phyloP scores from a whole-genome alignment of 305 asterid species.

The Plantago coronopus region DNA sequence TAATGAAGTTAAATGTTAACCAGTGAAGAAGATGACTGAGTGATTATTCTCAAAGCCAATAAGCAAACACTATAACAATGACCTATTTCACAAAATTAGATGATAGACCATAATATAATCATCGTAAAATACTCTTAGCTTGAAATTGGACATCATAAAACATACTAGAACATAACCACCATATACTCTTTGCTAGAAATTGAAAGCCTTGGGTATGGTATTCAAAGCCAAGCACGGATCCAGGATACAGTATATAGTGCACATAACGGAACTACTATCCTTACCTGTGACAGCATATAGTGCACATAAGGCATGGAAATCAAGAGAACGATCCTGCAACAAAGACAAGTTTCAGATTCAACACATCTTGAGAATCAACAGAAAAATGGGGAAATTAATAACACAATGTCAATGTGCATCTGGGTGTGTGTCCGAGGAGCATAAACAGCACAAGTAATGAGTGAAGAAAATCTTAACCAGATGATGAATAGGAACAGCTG shows the following conservation, averaged over 20 bases:
- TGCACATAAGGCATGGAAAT: slow-evolving; percentile 69
- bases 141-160: not conserved
- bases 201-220: not conserved
- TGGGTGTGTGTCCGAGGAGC: slow-evolving; percentile 2
- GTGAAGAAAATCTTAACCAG: slow-evolving; percentile 53
- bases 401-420: too few relatives aligned
- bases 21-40: slow-evolving; percentile 24
- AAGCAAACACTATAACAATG: not conserved
- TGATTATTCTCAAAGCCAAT: slow-evolving; percentile 19
- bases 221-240: not conserved
- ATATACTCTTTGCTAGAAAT: too few relatives aligned
- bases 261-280: slow-evolving; percentile 36
- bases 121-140: not conserved
- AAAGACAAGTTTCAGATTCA: not conserved
- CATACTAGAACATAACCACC: too few relatives aligned
- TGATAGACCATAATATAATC: not conserved
- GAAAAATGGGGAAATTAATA: not conserved
- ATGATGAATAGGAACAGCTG: slow-evolving; percentile 89
- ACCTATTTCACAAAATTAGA: not conserved
- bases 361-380: slow-evolving; percentile 15
- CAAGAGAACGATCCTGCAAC: slow-evolving; percentile 83
- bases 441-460: slow-evolving; percentile 10
- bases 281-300: slow-evolving; percentile 80
- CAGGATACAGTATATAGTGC: slow-evolving; percentile 47
- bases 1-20: slow-evolving; percentile 24